Evolutionary conservation across 2,329 filamentous ascomycete species (phyloP), one percentile per base, ranked within the genome.

Genomic region (Xylaria multiplex): DNA sequence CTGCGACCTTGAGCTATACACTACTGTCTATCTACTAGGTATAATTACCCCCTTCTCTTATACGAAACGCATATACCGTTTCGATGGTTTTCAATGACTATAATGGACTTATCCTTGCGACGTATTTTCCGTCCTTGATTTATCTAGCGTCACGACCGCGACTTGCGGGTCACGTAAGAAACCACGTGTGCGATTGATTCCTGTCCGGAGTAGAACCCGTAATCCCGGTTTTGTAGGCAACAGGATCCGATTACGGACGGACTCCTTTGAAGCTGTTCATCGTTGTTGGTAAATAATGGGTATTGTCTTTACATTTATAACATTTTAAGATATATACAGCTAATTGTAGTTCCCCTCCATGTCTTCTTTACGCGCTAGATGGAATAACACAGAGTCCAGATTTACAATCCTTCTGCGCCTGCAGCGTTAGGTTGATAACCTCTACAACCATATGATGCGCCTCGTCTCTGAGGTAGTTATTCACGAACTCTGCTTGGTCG

Each of bases 401-500:
- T 22, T 64, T 48, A 56, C 67, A 69, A 43, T 70, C 68, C 50
- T 68, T 27, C 13, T 60, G 43, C 35, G 70, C 69, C 46, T 66
- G 46, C 16, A 70, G 42, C 3, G 70, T 64, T 22, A 72, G 30
- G 30, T 72, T 72, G 52, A 72, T 59, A 11, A 71, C 65, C 57
- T 72, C 70, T 4, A 68, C 66, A 19, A 72, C 64, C 67, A 72
- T 72, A 37, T 72, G 70, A 46, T 72, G 60, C 8, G 65, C 64
- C 54, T 72, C 70, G 16, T 69, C 67, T 3, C 58, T 55, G 2
- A 70, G 53, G 40, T 68, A 69, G 35, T 65, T 65, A 2, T 49
- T 59, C 27, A 57, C 43, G 22, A 70, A 67, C 55, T 69, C 64
- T 1, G 24, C 50, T 32, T 46, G 30, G 14, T 67, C 50, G 9